phyloP scores from a whole-genome alignment of 2,329 filamentous ascomycete genomes.

The Neonectria punicea region DNA sequence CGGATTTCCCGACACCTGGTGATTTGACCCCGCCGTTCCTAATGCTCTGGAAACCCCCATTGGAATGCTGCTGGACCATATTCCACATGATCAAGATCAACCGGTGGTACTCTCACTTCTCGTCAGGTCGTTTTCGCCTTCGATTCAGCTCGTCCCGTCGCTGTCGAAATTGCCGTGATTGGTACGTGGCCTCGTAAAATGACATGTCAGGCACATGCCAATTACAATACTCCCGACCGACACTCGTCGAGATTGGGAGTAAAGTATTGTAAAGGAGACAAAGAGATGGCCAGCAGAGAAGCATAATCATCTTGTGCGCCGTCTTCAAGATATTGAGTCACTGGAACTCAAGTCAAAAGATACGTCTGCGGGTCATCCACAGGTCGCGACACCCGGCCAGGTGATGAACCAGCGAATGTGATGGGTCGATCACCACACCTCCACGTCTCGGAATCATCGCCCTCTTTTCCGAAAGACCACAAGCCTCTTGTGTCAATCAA shows the following conservation, averaged over 20 bases:
- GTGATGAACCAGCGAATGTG: background rate
- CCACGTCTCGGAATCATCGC: background rate
- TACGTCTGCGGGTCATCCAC: background rate
- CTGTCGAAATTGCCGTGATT: background rate
- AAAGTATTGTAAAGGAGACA: background rate
- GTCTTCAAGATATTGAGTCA: background rate
- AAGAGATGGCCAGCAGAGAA: background rate
- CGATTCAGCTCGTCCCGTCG: background rate
- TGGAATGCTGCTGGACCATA: background rate
- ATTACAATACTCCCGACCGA: background rate
- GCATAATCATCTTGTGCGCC: background rate
- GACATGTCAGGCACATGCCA: background rate
- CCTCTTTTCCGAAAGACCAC: background rate
- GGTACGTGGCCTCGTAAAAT: background rate
- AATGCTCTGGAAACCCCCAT: background rate
- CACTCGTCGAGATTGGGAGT: background rate
- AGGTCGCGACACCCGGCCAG: background rate
- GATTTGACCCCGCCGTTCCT: background rate
- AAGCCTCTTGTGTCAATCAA: background rate
- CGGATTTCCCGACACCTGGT: constrained; percentile 3
- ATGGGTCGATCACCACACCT: background rate
- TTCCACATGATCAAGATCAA: background rate
- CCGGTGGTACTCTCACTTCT: background rate
- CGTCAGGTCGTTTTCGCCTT: no score
- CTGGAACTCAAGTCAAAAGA: background rate